Conservation (phyloP, 2,329 filamentous ascomycete genomes). For the Alternaria postmessia region DNA sequence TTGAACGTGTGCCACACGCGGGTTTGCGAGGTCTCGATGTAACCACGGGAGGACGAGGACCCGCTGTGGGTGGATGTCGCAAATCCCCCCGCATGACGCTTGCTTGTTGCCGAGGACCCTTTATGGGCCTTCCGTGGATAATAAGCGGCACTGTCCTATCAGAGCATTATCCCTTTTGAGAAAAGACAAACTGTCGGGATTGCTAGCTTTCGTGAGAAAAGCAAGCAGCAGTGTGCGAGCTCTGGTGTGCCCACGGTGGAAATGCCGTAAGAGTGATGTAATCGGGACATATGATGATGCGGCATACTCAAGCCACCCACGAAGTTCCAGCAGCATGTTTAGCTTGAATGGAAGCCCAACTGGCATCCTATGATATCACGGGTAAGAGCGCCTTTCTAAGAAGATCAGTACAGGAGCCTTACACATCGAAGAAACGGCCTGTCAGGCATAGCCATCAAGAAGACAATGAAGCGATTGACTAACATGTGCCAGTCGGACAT, state of each 20-base stretch:
- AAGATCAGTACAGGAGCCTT: not conserved
- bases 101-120: slow-evolving; percentile 13
- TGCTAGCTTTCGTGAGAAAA: not conserved
- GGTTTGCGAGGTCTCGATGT: not conserved
- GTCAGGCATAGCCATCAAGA: not conserved
- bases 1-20: not conserved
- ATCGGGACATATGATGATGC: not conserved
- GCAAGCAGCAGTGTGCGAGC: not conserved
- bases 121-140: not conserved
- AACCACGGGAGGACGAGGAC: slow-evolving; percentile 4
- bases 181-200: not conserved
- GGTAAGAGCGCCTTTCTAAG: not conserved
- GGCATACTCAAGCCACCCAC: not conserved
- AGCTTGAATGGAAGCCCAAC: not conserved
- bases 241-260: not conserved
- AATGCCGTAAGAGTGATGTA: not conserved
- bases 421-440: not conserved
- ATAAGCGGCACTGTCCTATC: slow-evolving; percentile 2
- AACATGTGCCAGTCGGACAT: not conserved
- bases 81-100: slow-evolving; percentile 14
- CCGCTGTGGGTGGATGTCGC: slow-evolving; percentile 6
- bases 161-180: not conserved
- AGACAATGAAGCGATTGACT: not conserved
- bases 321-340: not conserved
- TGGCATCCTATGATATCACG: not conserved